Base-by-base conservation (phyloP, 257 asterid genomes). In the Nicotiana otophora region DNA sequence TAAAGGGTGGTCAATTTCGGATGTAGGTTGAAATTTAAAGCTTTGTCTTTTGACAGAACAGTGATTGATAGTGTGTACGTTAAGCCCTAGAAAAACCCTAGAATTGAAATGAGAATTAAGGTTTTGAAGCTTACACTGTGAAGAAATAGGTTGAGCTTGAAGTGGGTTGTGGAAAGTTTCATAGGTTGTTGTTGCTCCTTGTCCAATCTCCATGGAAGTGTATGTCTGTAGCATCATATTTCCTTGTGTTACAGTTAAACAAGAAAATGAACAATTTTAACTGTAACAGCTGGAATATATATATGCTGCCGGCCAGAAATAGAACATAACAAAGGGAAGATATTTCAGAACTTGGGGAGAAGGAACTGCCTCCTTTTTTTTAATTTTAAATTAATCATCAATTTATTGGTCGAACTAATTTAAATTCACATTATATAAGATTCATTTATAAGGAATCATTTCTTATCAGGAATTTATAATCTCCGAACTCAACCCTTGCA, bases 61-160 rank as follows among this genome's bases (percentile, higher is more conserved):
- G 81, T 76, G 81, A 12, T 48, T 20, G 20, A 65, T 57, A 2
- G 42, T 28, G 60, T 48, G 87, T 17, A 83, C 81, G 81, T 63
- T 88, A 82, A 90, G 89, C 82, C 91, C 87, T 85, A 78, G 84
- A 87, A 86, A 90, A 83, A 55, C 84, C 88, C 85, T 80, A 72
- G 89, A 86, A 84, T 48, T 65, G 33, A 60, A 77, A 83, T 87
- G 80, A 82, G 87, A 78, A 57, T n/a, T 68, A 84, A 87, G 86
- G 81, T 83, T 61, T 60, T 86, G 95, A 69, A 83, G 87, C 94
- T 93, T 92, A 90, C 92, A 82, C 55, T 90, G 81, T 64, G 90
- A 83, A 78, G 90, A 77, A 39, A 72, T 69, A 67, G 82, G 23
- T 80, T 46, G 76, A 51, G 30, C 33, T 20, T 78, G 87, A 75